Conservation (phyloP, 73 alveolate species). For the Uronychia binucleata region DNA sequence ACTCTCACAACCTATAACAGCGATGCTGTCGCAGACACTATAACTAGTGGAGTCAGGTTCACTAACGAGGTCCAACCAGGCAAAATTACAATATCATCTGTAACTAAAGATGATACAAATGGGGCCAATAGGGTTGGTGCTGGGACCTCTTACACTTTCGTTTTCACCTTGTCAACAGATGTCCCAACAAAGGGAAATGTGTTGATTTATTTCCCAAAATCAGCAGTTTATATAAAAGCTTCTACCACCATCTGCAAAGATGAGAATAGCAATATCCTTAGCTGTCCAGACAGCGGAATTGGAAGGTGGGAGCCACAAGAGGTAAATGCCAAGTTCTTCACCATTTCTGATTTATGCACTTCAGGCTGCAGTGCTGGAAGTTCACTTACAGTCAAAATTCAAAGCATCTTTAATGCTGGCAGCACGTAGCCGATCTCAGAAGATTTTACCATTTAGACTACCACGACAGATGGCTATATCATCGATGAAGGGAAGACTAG, state of each 20-base stretch:
- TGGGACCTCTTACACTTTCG: constrained; percentile 10
- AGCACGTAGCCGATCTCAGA: constrained; percentile 13
- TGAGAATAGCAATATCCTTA: not conserved
- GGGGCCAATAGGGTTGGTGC: constrained; percentile 12
- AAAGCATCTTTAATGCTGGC: constrained; percentile 17
- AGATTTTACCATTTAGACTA: constrained; percentile 4
- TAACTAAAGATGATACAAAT: not conserved
- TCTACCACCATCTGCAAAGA: constrained; percentile 11
- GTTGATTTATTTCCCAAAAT: constrained; percentile 5
- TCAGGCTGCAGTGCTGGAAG: constrained; percentile 18
- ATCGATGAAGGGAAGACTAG: constrained; percentile 13
- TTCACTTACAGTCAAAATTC: not conserved
- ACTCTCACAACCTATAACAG: not conserved
- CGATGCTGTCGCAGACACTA: not conserved
- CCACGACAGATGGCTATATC: constrained; percentile 12
- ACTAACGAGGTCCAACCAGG: constrained; percentile 4
- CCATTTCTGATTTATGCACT: constrained; percentile 2
- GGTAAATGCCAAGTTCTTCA: not conserved
- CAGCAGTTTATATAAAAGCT: not conserved
- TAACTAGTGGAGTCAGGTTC: constrained; percentile 17
- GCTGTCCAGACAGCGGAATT: constrained; percentile 10
- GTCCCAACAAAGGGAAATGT: constrained; percentile 19
- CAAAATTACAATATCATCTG: not conserved
- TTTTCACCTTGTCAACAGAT: constrained; percentile 3
- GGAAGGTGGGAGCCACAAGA: not conserved